phyloP scores from a whole-genome alignment of 495 filamentous ascomycete species.

The Penicillium simplicissimum region DNA sequence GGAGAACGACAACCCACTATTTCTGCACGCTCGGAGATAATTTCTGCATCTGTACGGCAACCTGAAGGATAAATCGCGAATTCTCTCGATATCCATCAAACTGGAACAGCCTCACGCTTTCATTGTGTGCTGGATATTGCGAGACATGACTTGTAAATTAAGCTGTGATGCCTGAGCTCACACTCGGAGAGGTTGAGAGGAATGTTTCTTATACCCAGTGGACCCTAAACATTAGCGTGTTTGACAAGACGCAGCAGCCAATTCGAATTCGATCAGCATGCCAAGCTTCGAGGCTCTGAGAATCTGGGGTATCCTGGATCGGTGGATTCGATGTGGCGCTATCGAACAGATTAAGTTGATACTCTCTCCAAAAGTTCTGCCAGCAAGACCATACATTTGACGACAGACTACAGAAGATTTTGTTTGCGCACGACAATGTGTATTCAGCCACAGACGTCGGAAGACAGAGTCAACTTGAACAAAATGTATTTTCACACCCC shows the following conservation, averaged over 20 bases:
- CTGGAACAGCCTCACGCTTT: too few species aligned
- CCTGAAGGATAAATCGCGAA: too few species aligned
- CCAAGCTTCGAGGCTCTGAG: conserved; percentile 10
- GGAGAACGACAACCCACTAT: background rate
- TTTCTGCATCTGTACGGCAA: too few species aligned
- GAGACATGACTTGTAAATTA: too few species aligned
- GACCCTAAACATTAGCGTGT: background rate
- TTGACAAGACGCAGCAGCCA: background rate
- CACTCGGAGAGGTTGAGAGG: too few species aligned
- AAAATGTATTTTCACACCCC: background rate
- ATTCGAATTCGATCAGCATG: background rate
- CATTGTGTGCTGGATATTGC: too few species aligned
- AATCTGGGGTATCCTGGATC: background rate
- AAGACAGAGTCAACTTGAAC: background rate
- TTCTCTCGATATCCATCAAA: too few species aligned
- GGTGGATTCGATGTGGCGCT: background rate
- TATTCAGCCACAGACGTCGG: too few species aligned
- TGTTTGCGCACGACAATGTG: background rate
- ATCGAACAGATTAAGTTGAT: background rate
- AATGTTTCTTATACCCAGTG: background rate
- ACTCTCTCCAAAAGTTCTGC: background rate
- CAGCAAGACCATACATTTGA: background rate
- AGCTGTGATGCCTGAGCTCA: too few species aligned
- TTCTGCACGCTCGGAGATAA: conserved; percentile 8
- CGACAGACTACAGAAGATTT: background rate